Evolutionary conservation across 352 stramenopile species (phyloP).

Genomic region (Phytophthora meadii): DNA sequence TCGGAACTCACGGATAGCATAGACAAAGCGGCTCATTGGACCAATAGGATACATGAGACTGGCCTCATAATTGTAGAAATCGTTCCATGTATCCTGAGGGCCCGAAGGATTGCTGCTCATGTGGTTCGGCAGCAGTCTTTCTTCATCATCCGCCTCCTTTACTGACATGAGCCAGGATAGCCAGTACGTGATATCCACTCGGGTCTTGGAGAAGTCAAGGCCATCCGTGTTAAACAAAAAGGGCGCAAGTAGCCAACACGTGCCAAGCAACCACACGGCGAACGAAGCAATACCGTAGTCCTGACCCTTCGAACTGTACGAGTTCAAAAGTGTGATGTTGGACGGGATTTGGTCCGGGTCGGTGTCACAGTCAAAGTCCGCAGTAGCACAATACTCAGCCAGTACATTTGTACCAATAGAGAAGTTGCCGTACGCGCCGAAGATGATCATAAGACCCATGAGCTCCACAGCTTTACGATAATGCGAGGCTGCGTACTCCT

Average conservation of each 20-base stretch:
- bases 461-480: constrained; percentile 86
- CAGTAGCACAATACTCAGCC: constrained; percentile 65
- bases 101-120: constrained; percentile 23
- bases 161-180: constrained; percentile 84
- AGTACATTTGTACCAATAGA: constrained; percentile 63
- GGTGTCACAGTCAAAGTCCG: constrained; percentile 58
- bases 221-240: constrained; percentile 92
- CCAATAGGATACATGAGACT: constrained; percentile 67
- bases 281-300: constrained; percentile 91
- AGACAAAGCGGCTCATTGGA: constrained; percentile 69
- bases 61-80: constrained; percentile 85
- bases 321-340: constrained; percentile 75
- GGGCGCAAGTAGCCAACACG: constrained; percentile 80
- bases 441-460: constrained; percentile 83
- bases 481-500: constrained; percentile 85
- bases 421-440: constrained; percentile 83
- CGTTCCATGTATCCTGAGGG: constrained; percentile 67
- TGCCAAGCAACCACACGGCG: constrained; percentile 83
- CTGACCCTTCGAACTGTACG: constrained; percentile 87
- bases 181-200: constrained; percentile 85
- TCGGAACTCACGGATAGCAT: constrained; percentile 77
- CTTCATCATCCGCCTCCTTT: constrained; percentile 48
- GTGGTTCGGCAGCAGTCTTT: constrained; percentile 51
- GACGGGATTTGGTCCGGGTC: constrained; percentile 61
- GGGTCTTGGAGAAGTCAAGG: constrained; percentile 87